A percentile compares a stretch with the other conserved stretches of the same genome.
Conservation (phyloP, 768 basidiomycete genomes). For the Amanita muscaria region DNA sequence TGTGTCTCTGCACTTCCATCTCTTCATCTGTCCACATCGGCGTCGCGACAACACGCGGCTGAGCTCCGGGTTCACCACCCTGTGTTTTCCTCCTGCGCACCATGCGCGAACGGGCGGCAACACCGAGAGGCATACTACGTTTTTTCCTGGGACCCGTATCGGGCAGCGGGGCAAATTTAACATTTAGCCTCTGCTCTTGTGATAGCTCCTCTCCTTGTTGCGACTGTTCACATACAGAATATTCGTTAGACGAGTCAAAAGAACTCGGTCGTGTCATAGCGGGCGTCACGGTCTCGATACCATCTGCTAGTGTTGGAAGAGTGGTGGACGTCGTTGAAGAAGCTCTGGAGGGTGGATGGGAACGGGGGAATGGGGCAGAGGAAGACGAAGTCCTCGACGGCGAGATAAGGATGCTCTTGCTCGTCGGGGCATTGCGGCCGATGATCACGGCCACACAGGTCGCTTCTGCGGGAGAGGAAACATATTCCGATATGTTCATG, state of each 20-base stretch:
- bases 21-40: slow-evolving; percentile 33
- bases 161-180: slow-evolving; percentile 56
- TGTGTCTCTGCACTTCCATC: slow-evolving; percentile 23
- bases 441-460: neutral
- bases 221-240: too few species aligned
- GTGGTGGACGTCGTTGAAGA: neutral
- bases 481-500: slow-evolving; percentile 1
- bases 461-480: neutral
- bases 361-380: neutral
- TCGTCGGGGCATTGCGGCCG: neutral
- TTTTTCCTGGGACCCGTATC: slow-evolving; percentile 40
- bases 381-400: neutral
- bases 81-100: slow-evolving; percentile 26
- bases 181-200: slow-evolving; percentile 21
- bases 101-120: slow-evolving; percentile 39
- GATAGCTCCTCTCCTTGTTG: slow-evolving; percentile 2
- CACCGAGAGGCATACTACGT: slow-evolving; percentile 42
- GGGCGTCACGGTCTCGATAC: neutral
- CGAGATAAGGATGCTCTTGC: slow-evolving; percentile 3
- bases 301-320: neutral
- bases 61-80: slow-evolving; percentile 6
- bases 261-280: neutral
- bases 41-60: slow-evolving; percentile 10
- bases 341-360: neutral
- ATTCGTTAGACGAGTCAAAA: neutral